Percentiles rank a stretch among this genome's conserved stretches.
Evolutionary conservation across 495 filamentous ascomycete species (phyloP).

Genomic region (Hypoxylon crocopeplum): DNA sequence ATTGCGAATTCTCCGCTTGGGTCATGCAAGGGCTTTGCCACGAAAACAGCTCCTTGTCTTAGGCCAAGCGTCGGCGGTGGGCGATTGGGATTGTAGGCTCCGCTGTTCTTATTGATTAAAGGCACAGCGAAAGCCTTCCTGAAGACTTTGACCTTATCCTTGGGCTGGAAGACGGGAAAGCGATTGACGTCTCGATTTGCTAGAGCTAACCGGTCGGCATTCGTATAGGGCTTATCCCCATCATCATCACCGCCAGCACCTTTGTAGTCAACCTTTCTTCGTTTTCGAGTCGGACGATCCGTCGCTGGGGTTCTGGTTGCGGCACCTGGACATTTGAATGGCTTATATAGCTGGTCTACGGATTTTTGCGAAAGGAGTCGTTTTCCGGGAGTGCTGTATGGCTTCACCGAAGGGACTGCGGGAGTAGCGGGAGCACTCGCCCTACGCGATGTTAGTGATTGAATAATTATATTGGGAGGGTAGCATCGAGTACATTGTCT

Average conservation of each 20-base stretch:
- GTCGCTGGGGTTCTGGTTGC: constrained; percentile 73
- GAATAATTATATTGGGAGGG: background rate
- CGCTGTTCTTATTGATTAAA: constrained; percentile 77
- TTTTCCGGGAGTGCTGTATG: constrained; percentile 40
- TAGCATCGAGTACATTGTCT: constrained; percentile 17
- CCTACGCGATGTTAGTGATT: constrained; percentile 23
- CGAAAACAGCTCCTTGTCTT: constrained; percentile 80
- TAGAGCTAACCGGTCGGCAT: constrained; percentile 84
- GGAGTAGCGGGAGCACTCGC: constrained; percentile 33
- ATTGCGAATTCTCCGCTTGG: constrained; percentile 96
- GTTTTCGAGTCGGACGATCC: constrained; percentile 84
- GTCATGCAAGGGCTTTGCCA: constrained; percentile 92
- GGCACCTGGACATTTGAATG: constrained; percentile 92
- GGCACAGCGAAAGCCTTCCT: constrained; percentile 85
- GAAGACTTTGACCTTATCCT: constrained; percentile 85
- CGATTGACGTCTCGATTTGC: constrained; percentile 88
- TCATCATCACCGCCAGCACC: constrained; percentile 77
- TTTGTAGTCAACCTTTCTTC: constrained; percentile 87
- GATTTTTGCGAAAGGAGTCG: constrained; percentile 53
- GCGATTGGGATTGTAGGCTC: constrained; percentile 75
- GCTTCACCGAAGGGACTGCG: constrained; percentile 27
- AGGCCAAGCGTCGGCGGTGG: constrained; percentile 87
- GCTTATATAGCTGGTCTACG: constrained; percentile 75
- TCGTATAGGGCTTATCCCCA: constrained; percentile 82
- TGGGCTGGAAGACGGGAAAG: constrained; percentile 87